Percentiles rank a stretch among this genome's conserved stretches.
Evolutionary conservation across 2,329 filamentous ascomycete species (phyloP).

Genomic region (Coniella vitis): DNA sequence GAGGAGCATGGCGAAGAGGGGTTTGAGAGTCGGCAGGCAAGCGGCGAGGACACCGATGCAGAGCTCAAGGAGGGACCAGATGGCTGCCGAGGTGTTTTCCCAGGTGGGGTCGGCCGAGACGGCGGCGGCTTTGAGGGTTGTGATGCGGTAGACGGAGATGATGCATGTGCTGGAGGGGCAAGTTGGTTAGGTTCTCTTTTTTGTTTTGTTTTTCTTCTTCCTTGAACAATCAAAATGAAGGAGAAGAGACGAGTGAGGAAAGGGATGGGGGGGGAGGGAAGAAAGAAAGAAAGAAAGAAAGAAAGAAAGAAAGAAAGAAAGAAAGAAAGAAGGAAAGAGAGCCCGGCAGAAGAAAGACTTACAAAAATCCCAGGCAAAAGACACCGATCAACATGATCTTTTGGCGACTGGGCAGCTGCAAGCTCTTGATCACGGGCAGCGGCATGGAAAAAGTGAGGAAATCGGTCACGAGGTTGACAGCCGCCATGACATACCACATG

Average conservation of each 20-base stretch:
- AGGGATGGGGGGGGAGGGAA: too few relatives aligned
- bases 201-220: too few relatives aligned
- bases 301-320: neutral
- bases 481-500: constrained; percentile 21
- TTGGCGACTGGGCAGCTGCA: constrained; percentile 21
- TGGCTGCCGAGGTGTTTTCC: constrained; percentile 24
- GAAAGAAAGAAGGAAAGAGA: neutral
- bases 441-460: constrained; percentile 22
- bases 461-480: constrained; percentile 22
- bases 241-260: too few relatives aligned
- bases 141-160: constrained; percentile 23
- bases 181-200: neutral
- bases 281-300: neutral
- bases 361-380: constrained; percentile 24
- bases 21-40: constrained; percentile 24
- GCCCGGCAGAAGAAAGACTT: constrained; percentile 6
- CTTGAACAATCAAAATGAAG: too few relatives aligned
- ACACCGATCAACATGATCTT: constrained; percentile 21
- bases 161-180: constrained; percentile 20
- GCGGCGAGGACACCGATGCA: constrained; percentile 23
- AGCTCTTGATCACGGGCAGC: constrained; percentile 20
- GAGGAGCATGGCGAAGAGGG: constrained; percentile 19
- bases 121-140: constrained; percentile 21
- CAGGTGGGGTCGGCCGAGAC: constrained; percentile 19
- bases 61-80: constrained; percentile 27